Evolutionary conservation across 305 asterid genomes (phyloP).

Genomic region (Fraxinus xanthoxyloides): DNA sequence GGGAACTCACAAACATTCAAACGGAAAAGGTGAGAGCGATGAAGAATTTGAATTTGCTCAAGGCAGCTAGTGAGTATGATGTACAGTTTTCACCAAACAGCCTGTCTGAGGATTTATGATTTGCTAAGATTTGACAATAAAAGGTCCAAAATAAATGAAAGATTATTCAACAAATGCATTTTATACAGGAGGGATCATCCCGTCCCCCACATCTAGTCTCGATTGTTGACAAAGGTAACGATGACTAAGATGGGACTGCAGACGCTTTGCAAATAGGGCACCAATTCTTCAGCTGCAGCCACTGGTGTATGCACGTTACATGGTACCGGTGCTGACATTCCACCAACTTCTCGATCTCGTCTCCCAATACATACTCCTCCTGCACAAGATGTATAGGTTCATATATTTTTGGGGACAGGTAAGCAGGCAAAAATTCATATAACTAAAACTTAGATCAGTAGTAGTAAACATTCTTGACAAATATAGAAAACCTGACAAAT

Average conservation of each 20-base stretch:
- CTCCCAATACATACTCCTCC: constrained; percentile 74
- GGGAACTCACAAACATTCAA: background rate
- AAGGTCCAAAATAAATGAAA: background rate
- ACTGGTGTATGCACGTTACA: constrained; percentile 51
- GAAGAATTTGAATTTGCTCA: background rate
- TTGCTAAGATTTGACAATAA: background rate
- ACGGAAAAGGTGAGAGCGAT: background rate
- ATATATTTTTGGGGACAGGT: background rate
- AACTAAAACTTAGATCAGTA: background rate
- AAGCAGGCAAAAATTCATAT: background rate
- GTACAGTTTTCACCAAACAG: background rate
- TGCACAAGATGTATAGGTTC: constrained; percentile 26
- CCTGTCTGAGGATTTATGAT: background rate
- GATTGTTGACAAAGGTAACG: constrained; percentile 9
- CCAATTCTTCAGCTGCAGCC: constrained; percentile 86
- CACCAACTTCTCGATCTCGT: constrained; percentile 65
- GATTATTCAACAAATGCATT: background rate
- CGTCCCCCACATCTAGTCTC: background rate
- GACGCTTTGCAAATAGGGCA: constrained; percentile 90
- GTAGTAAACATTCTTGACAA: background rate
- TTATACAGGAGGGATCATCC: background rate
- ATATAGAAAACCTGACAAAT: constrained; percentile 67
- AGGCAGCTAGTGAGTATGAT: background rate
- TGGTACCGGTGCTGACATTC: constrained; percentile 78
- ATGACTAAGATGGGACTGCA: constrained; percentile 36